Percentiles rank a stretch among this genome's conserved stretches.
phyloP scores from a whole-genome alignment of 2,329 filamentous ascomycete species.

The Rosellinia necatrix region DNA sequence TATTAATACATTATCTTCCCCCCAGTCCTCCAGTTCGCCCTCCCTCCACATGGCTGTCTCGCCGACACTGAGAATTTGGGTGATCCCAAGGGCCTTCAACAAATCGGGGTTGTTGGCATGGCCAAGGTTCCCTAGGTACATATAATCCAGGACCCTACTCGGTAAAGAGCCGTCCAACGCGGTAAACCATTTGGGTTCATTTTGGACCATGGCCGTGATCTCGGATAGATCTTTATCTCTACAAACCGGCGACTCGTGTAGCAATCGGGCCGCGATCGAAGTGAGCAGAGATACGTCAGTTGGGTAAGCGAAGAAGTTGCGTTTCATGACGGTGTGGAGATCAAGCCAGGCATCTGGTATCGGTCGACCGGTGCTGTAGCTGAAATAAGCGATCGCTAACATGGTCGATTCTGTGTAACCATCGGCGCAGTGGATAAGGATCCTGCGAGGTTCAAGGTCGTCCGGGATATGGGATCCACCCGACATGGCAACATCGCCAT shows the following conservation, averaged over 20 bases:
- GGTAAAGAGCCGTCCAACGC: constrained; percentile 89
- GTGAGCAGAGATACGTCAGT: constrained; percentile 85
- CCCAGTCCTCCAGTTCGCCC: constrained; percentile 73
- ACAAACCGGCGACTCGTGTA: constrained; percentile 69
- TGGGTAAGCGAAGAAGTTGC: constrained; percentile 96
- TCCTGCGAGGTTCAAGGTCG: constrained; percentile 59
- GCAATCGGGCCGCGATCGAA: constrained; percentile 73
- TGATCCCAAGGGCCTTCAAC: constrained; percentile 78
- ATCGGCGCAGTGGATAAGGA: constrained; percentile 92
- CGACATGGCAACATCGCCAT: constrained; percentile 52
- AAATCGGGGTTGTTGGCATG: constrained; percentile 95
- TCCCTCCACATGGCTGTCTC: constrained; percentile 84
- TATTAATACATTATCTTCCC: constrained; percentile 75
- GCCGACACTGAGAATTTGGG: constrained; percentile 87
- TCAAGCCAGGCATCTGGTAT: constrained; percentile 86
- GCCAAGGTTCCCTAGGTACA: constrained; percentile 92
- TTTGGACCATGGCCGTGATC: constrained; percentile 55
- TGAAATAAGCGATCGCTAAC: constrained; percentile 87
- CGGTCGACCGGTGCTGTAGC: constrained; percentile 83
- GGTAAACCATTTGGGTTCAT: constrained; percentile 79
- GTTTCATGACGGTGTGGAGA: constrained; percentile 76
- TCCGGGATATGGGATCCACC: constrained; percentile 39
- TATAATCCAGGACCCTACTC: constrained; percentile 85
- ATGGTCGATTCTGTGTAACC: constrained; percentile 95
- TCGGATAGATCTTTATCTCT: constrained; percentile 56